Base-by-base conservation (phyloP, 2,329 filamentous ascomycete species). In the Aulographum hederae region DNA sequence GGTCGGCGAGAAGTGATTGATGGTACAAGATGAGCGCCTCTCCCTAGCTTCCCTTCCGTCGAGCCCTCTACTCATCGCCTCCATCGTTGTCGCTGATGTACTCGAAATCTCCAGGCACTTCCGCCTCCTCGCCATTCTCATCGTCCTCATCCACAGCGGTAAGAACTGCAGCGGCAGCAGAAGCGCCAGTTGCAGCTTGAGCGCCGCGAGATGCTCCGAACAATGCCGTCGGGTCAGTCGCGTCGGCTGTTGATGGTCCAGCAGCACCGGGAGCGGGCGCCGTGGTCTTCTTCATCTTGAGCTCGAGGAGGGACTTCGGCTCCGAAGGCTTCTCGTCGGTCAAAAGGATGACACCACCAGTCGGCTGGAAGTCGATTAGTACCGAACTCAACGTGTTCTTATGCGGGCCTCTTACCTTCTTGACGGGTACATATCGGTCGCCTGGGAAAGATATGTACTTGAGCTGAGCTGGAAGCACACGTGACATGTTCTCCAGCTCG, bases 401-500 rank as follows among this genome's bases (percentile, higher is more conserved):
- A 4, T 31, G n/a, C n/a, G n/a, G n/a, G 12, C 21, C 17, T 54
- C 64, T 52, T 59, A 86, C 81, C 71, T 92, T 75, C 61, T 80
- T 81, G 39, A 95, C 85, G 21, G 89, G 86, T 64, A 79, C 81
- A 57, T 94, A 98, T 43, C 91, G 75, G 28, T 80, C 79, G 39
- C 80, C 70, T 30, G 81, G 73, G 65, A 98, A 93, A 54, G 73
- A 92, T 48, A 98, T 81, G 54, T 86, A 94, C 62, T 92, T 93
- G 47, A 95, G 69, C 60, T 98, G 89, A 29, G 73, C 71, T 1
- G 85, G 89, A 30, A 98, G 69, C 21, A 98, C 84, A 44, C 89
- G 72, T 33, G 79, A 91, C 82, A 98, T 91, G 63, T 98, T 98
- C 50, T 89, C 80, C 38, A 98, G 69, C 40, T 94, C 84, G 51